Conservation (phyloP, 257 asterid species). For the Solanum arcanum region DNA sequence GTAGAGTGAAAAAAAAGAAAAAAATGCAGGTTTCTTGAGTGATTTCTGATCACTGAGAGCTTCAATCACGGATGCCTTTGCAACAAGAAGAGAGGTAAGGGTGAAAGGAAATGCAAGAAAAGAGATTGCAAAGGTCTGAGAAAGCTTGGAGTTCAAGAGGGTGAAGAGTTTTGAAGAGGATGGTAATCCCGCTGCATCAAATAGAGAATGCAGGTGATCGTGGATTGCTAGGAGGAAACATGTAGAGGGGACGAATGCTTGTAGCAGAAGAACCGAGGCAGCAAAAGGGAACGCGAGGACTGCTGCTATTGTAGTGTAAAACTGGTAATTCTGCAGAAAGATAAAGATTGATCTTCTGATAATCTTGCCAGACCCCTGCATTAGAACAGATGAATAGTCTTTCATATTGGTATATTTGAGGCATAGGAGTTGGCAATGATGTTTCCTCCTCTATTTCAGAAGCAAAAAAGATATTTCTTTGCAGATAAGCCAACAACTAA, state of each 20-base stretch:
- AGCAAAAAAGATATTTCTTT: background rate
- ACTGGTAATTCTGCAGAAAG: slow-evolving; percentile 48
- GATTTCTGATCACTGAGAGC: slow-evolving; percentile 12
- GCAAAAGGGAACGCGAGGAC: slow-evolving; percentile 59
- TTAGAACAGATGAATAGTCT: slow-evolving; percentile 10
- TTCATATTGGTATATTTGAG: slow-evolving; percentile 10
- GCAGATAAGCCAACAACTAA: slow-evolving; percentile 25
- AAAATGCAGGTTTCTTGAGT: background rate
- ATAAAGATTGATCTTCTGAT: slow-evolving; percentile 56
- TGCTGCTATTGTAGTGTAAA: slow-evolving; percentile 50
- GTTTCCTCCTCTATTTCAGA: background rate
- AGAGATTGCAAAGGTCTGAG: slow-evolving; percentile 47
- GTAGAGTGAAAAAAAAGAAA: slow-evolving; percentile 19
- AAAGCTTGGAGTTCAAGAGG: slow-evolving; percentile 50
- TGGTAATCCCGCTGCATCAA: slow-evolving; percentile 65
- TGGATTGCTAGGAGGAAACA: slow-evolving; percentile 27
- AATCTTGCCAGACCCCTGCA: slow-evolving; percentile 32
- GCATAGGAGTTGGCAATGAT: background rate
- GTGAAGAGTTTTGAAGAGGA: slow-evolving; percentile 43
- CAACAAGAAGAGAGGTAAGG: slow-evolving; percentile 51
- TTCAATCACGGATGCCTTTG: slow-evolving; percentile 37
- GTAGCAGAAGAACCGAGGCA: slow-evolving; percentile 39
- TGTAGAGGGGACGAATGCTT: slow-evolving; percentile 32
- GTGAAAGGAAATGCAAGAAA: slow-evolving; percentile 48
- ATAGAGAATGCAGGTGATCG: slow-evolving; percentile 30